Evolutionary conservation across 306 rosid genomes (phyloP).

Genomic region (Trifolium pratense): DNA sequence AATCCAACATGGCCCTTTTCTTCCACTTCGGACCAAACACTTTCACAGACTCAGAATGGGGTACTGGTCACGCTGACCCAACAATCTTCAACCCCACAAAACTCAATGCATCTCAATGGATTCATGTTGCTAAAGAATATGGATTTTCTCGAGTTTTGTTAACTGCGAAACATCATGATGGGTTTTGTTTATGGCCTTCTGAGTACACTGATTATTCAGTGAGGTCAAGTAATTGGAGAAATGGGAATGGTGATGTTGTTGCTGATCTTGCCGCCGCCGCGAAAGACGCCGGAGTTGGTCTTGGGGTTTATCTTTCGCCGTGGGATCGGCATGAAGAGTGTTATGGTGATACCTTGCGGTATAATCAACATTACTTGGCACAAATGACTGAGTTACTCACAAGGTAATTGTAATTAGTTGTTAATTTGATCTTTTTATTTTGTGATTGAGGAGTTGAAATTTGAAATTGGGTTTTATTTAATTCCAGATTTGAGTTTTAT

Average conservation of each 20-base stretch:
- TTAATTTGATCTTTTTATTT: neutral
- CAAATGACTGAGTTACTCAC: conserved; percentile 94
- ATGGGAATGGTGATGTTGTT: conserved; percentile 77
- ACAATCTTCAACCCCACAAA: conserved; percentile 65
- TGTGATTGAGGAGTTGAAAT: neutral
- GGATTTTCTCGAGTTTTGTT: conserved; percentile 73
- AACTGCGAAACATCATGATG: conserved; percentile 90
- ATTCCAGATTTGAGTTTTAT: neutral
- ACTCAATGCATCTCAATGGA: conserved; percentile 82
- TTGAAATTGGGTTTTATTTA: neutral
- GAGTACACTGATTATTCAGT: conserved; percentile 78
- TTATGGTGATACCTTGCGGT: conserved; percentile 67
- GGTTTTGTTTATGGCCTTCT: conserved; percentile 94
- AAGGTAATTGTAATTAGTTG: conserved; percentile 47
- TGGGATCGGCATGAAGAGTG: conserved; percentile 87
- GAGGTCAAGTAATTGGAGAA: conserved; percentile 64
- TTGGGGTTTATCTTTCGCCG: conserved; percentile 91
- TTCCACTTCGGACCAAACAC: conserved; percentile 94
- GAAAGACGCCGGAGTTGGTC: conserved; percentile 58
- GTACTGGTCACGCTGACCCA: conserved; percentile 66
- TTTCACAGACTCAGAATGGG: conserved; percentile 87
- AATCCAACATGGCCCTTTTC: conserved; percentile 70
- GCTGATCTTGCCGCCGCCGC: conserved; percentile 76
- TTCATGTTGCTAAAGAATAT: conserved; percentile 64
- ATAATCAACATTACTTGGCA: conserved; percentile 74